phyloP scores from a whole-genome alignment of 1,284 basidiomycete genomes.

The Fomitopsis schrenkii region DNA sequence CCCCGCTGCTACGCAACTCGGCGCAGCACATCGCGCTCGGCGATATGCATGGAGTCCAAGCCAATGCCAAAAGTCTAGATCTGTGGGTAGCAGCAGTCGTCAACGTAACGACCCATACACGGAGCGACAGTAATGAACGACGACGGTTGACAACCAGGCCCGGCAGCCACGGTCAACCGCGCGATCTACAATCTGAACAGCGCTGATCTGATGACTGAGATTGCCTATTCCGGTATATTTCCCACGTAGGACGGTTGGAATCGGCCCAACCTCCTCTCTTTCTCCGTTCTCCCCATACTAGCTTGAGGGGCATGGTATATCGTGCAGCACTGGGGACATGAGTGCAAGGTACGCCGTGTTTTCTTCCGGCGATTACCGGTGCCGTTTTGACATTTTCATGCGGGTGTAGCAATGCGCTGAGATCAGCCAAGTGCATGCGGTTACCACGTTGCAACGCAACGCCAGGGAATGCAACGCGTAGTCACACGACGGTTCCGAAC shows the following conservation, averaged over 20 bases:
- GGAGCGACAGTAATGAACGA: background rate
- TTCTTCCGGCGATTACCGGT: background rate
- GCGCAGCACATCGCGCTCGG: background rate
- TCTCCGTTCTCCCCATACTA: background rate
- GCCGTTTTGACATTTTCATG: background rate
- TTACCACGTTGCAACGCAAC: constrained; percentile 12
- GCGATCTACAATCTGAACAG: constrained; percentile 7
- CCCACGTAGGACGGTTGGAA: background rate
- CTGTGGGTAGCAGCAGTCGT: background rate
- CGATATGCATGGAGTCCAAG: background rate
- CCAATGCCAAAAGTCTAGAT: background rate
- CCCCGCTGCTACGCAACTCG: background rate
- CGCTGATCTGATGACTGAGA: constrained; percentile 5
- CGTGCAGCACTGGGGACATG: background rate
- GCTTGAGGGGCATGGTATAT: background rate
- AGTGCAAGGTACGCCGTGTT: background rate
- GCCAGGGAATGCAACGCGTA: constrained; percentile 15
- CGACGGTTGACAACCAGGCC: constrained; percentile 4
- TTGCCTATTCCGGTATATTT: background rate
- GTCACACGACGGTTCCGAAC: constrained; percentile 14
- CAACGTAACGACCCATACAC: background rate
- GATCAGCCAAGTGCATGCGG: constrained; percentile 4
- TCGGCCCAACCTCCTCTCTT: background rate
- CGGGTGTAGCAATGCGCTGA: background rate
- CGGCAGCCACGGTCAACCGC: background rate